Conservation (phyloP, 306 rosid genomes). For the Quillaja saponaria region DNA sequence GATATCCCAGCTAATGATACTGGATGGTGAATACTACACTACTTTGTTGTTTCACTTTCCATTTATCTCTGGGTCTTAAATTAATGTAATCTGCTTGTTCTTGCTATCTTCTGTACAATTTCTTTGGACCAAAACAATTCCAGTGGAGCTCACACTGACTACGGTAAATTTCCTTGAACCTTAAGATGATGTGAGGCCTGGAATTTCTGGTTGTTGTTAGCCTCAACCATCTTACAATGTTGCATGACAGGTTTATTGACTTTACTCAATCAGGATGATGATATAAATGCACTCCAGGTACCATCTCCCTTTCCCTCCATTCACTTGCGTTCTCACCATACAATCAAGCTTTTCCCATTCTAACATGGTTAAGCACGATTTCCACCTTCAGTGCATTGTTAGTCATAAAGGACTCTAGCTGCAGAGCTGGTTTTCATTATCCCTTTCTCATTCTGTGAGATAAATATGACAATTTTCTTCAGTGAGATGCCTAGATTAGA, state of each 20-base stretch:
- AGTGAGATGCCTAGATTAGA: too few relatives aligned
- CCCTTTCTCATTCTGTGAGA: neutral
- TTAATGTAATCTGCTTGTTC: constrained; percentile 35
- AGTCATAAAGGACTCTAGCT: neutral
- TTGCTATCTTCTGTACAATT: constrained; percentile 18
- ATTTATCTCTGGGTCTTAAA: constrained; percentile 20
- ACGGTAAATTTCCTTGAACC: constrained; percentile 48
- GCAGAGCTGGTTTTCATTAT: neutral
- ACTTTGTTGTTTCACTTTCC: constrained; percentile 11
- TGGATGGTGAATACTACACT: constrained; percentile 69
- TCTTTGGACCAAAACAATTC: constrained; percentile 33
- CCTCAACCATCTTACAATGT: constrained; percentile 22
- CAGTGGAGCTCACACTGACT: constrained; percentile 96
- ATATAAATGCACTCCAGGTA: constrained; percentile 87
- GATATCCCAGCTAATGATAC: constrained; percentile 43
- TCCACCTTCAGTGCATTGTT: neutral
- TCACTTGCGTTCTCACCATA: neutral
- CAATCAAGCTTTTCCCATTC: neutral
- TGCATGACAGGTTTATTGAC: constrained; percentile 76
- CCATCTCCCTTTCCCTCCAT: constrained; percentile 19
- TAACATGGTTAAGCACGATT: neutral
- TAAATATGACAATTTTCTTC: too few relatives aligned
- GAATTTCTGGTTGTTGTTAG: constrained; percentile 23
- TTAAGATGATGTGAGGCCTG: constrained; percentile 14
- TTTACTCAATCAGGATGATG: constrained; percentile 84